These are phyloP conservation scores for Euclidium syriacum DNA, from an alignment of 345 rosid species.

Conservation along the genomic window DNA sequence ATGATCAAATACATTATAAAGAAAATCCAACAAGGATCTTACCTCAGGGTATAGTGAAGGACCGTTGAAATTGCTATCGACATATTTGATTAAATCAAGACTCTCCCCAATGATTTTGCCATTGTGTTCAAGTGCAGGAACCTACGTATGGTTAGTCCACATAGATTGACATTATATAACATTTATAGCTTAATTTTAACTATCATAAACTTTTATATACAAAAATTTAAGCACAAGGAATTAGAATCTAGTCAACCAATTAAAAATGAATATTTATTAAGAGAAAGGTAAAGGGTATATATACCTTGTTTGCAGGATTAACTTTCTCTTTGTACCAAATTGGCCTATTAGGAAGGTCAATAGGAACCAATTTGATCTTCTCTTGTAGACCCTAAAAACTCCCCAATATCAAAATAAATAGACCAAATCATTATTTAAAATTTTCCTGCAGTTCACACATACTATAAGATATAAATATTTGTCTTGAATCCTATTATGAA, in stretches of 20 bases:
- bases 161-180: too few relatives aligned
- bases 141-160: too few relatives aligned
- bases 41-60: constrained; percentile 72
- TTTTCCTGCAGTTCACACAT: neutral
- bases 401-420: neutral
- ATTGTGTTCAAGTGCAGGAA: constrained; percentile 83
- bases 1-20: neutral
- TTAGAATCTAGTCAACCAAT: too few relatives aligned
- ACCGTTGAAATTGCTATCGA: constrained; percentile 73
- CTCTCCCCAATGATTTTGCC: constrained; percentile 72
- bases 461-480: too few relatives aligned
- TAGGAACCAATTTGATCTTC: constrained; percentile 63
- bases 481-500: too few relatives aligned
- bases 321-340: constrained; percentile 81
- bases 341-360: constrained; percentile 68
- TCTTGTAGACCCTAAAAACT: constrained; percentile 73
- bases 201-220: too few relatives aligned
- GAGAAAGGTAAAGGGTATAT: too few relatives aligned
- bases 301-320: constrained; percentile 75
- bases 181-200: too few relatives aligned
- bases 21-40: constrained; percentile 9
- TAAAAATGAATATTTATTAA: too few relatives aligned
- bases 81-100: constrained; percentile 67
- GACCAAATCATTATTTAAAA: neutral
- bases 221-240: too few relatives aligned